Base-by-base conservation (phyloP, 2,329 filamentous ascomycete genomes). In the Acephala macrosclerotiorum region DNA sequence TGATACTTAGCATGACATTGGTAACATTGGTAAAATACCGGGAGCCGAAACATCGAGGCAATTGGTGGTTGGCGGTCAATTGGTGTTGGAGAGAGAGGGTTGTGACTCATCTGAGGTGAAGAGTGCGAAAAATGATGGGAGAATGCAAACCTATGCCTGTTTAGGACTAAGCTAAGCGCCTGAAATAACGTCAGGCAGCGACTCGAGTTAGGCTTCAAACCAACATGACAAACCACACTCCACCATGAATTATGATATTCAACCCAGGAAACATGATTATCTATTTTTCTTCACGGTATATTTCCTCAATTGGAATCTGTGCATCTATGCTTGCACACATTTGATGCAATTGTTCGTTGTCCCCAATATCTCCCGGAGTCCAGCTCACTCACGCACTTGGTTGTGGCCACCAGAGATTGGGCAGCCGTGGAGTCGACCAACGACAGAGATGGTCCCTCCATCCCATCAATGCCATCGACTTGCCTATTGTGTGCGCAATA, bases 361-460 rank as follows among this genome's bases (percentile, higher is more conserved):
- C 20, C 18, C 16, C 33, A 36, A n/a, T 11, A 12, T 57, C 55
- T 57, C 2, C 51, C 33, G 55, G 33, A 51, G 33, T 60, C 55
- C 29, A 57, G 42, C 58, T 47, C 42, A 36, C 45, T 12, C 26
- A n/a, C n/a, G n/a, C n/a, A n/a, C n/a, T n/a, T 25, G 14, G 18
- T 51, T 53, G 58, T 60, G 42, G 42, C 26, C 29, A n/a, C 33
- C 26, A 12, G 51, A 42, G 51, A 53, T 60, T 60, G 58, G 58
- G 42, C 58, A 53, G 20, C 29, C 26, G 3, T 20, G 2, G 26
- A 18, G 3, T 20, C 1, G 26, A 18, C 22, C 33, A 14, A 14
- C 18, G 18, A 33, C 42, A 36, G 22, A 47, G 14, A 36, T 33
- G 25, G 6, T 18, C 57, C 40, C 9, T 38, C 57, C 5, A 35